Conservation (phyloP, 2,329 filamentous ascomycete genomes). For the Cladophialophora bantiana region DNA sequence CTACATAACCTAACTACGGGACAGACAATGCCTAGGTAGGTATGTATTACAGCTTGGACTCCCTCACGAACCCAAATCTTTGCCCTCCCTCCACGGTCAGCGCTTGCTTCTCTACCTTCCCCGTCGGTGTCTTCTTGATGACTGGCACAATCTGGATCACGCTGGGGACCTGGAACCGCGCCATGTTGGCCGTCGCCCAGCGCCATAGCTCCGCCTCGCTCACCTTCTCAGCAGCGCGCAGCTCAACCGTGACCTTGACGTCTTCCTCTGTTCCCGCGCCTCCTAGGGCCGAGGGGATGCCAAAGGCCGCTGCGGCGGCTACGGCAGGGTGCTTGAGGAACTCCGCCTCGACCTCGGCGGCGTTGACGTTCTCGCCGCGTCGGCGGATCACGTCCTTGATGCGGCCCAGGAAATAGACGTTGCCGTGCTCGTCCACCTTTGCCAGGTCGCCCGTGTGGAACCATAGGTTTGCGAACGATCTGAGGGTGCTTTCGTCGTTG, state of each 20-base stretch:
- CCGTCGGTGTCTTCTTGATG: slow-evolving; percentile 28
- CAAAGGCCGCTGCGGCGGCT: slow-evolving; percentile 23
- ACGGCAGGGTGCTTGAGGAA: slow-evolving; percentile 26
- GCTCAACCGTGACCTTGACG: slow-evolving; percentile 25
- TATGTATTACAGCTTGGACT: too few relatives aligned
- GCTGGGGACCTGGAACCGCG: slow-evolving; percentile 28
- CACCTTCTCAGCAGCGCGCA: slow-evolving; percentile 7
- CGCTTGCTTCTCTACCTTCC: slow-evolving; percentile 27
- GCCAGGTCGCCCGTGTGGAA: slow-evolving; percentile 93
- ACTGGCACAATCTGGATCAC: slow-evolving; percentile 27
- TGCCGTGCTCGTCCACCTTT: slow-evolving; percentile 60
- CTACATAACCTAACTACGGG: too few relatives aligned
- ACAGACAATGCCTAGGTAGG: too few relatives aligned
- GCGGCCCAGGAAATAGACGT: slow-evolving; percentile 32
- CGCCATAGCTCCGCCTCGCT: slow-evolving; percentile 15
- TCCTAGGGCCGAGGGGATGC: slow-evolving; percentile 27
- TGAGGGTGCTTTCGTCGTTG: slow-evolving; percentile 13
- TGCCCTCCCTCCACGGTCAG: slow-evolving; percentile 12
- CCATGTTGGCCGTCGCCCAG: slow-evolving; percentile 20
- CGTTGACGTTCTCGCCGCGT: slow-evolving; percentile 93
- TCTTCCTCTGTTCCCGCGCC: slow-evolving; percentile 29
- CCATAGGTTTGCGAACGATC: slow-evolving; percentile 64
- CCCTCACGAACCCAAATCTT: slow-evolving; percentile 5
- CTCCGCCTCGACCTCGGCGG: slow-evolving; percentile 82
- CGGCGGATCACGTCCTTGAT: slow-evolving; percentile 89